These are phyloP conservation scores for Trichomonas tenax DNA, from an alignment of 208 protist species.

Conservation along the genomic window DNA sequence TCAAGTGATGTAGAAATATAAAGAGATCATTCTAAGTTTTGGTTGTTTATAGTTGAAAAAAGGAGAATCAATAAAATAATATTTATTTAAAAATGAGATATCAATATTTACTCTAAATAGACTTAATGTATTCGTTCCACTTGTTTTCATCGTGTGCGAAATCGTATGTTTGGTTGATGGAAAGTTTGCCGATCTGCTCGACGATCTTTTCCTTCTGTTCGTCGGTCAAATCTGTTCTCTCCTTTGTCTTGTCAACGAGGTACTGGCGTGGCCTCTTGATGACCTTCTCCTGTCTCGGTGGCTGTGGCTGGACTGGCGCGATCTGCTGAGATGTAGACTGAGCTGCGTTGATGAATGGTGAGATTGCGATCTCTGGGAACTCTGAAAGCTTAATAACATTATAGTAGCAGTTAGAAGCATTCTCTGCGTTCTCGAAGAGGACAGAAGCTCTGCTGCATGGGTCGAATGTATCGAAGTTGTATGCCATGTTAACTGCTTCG, in stretches of 20 bases:
- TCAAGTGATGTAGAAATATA: no score
- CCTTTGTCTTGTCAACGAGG: not conserved
- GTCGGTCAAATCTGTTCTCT: not conserved
- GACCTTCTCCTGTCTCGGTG: not conserved
- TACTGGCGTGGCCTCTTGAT: not conserved
- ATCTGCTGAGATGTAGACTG: not conserved
- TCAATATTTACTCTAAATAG: not conserved
- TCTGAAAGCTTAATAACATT: not conserved
- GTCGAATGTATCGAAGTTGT: not conserved
- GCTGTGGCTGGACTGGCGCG: no score
- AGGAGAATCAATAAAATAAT: no score
- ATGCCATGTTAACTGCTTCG: not conserved
- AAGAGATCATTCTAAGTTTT: no score
- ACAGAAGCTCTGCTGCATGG: not conserved
- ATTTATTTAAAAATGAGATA: not conserved
- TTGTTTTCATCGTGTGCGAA: not conserved
- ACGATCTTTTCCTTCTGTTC: not conserved
- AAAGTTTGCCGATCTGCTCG: not conserved
- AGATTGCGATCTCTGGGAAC: not conserved
- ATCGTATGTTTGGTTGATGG: not conserved
- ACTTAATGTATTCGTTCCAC: not conserved
- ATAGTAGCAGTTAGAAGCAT: not conserved
- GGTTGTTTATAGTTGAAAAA: no score
- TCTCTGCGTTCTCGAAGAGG: not conserved
- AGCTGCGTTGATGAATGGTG: not conserved